phyloP scores from a whole-genome alignment of 352 stramenopile species.

The Globisporangium polare region DNA sequence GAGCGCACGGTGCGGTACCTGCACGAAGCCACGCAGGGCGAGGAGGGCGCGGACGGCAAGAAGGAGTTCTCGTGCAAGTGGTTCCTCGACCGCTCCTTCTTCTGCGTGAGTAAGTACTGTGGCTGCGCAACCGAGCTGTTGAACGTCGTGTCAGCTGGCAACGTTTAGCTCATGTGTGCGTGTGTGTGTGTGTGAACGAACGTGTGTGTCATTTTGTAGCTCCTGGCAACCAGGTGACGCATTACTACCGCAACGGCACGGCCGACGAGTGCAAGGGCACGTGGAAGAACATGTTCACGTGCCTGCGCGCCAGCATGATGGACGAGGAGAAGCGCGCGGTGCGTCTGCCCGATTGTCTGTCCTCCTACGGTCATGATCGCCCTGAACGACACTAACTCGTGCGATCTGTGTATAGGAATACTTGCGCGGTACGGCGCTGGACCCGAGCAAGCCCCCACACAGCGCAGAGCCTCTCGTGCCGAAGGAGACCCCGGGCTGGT shows the following conservation, averaged over 20 bases:
- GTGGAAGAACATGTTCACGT: constrained; percentile 81
- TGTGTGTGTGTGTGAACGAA: too few relatives aligned
- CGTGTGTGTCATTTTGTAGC: constrained; percentile 31
- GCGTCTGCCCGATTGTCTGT: too few relatives aligned
- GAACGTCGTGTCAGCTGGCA: too few relatives aligned
- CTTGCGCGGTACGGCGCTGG: constrained; percentile 61
- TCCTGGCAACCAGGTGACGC: constrained; percentile 74
- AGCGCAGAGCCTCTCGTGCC: constrained; percentile 54
- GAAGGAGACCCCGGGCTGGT: constrained; percentile 75
- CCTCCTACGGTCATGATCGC: too few relatives aligned
- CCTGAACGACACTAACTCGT: not conserved
- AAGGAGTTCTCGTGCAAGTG: constrained; percentile 60
- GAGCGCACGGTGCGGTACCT: constrained; percentile 65
- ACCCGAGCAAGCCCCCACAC: constrained; percentile 49
- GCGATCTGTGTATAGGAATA: constrained; percentile 35
- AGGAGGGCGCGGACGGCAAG: constrained; percentile 34
- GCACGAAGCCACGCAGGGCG: constrained; percentile 32
- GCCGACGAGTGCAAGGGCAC: constrained; percentile 79
- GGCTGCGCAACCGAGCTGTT: not conserved
- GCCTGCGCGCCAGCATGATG: constrained; percentile 77
- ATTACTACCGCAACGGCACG: constrained; percentile 71
- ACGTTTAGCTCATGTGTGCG: not conserved
- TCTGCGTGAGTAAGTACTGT: constrained; percentile 73
- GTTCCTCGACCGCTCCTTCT: constrained; percentile 80
- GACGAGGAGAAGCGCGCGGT: constrained; percentile 63